Conservation (phyloP, 2,329 filamentous ascomycete species). For the Talaromyces sp. region DNA sequence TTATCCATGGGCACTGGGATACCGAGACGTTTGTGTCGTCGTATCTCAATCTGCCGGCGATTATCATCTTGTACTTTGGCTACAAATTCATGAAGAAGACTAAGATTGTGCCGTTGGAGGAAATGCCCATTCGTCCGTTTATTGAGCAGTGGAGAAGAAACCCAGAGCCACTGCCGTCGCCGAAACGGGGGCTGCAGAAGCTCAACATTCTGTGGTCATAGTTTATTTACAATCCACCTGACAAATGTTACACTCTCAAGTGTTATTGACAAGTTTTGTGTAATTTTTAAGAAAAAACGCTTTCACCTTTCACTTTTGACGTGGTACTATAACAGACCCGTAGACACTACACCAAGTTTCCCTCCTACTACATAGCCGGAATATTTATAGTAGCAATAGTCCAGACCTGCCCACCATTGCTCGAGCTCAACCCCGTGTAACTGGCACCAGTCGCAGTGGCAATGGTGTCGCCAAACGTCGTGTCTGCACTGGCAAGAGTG, state of each 20-base stretch:
- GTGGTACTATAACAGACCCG: background rate
- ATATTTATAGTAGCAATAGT: background rate
- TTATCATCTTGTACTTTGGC: slow-evolving; percentile 49
- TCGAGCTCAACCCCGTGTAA: no score
- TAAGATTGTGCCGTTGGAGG: slow-evolving; percentile 25
- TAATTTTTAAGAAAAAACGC: background rate
- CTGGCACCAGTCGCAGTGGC: background rate
- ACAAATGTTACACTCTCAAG: background rate
- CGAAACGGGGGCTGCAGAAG: slow-evolving; percentile 16
- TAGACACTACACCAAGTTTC: background rate
- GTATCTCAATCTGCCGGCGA: slow-evolving; percentile 61
- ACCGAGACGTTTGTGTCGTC: slow-evolving; percentile 59
- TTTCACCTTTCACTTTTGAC: background rate
- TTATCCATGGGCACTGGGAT: slow-evolving; percentile 34
- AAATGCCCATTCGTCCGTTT: slow-evolving; percentile 32
- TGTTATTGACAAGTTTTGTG: background rate
- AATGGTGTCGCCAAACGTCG: background rate
- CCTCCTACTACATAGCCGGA: background rate
- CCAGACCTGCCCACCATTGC: no score
- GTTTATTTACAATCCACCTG: background rate
- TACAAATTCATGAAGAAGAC: slow-evolving; percentile 44
- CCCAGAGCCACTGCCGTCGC: slow-evolving; percentile 21
- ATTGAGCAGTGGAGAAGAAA: slow-evolving; percentile 22
- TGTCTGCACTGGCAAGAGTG: background rate
- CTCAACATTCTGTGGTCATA: slow-evolving; percentile 25